Conservation (phyloP, 805 yeast genomes). For the Yarrowia alimentaria region DNA sequence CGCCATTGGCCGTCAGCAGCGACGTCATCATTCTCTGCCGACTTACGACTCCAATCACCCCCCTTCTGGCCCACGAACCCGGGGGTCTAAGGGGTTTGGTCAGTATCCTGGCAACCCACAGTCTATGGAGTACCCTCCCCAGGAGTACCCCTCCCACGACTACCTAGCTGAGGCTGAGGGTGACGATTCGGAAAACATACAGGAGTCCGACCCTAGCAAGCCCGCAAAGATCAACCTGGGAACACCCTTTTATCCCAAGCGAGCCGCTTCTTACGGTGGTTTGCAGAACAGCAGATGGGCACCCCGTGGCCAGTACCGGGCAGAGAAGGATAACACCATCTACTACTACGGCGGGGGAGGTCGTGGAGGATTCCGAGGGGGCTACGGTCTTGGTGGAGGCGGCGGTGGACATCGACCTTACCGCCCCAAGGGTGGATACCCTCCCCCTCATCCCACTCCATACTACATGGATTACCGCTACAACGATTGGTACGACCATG, state of each 20-base stretch:
- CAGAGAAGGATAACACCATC: conserved; percentile 2
- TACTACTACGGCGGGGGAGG: conserved; percentile 3
- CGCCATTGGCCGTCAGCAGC: conserved; percentile 10
- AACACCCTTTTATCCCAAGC: conserved; percentile 20
- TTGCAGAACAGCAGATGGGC: conserved; percentile 26
- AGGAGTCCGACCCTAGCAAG: not conserved
- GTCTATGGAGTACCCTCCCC: no score
- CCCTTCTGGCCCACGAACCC: conserved; percentile 6
- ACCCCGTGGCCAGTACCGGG: conserved; percentile 17
- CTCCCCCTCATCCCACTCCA: not conserved
- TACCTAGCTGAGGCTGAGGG: no score
- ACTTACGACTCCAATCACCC: not conserved
- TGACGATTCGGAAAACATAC: not conserved
- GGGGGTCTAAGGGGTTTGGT: not conserved
- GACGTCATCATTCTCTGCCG: conserved; percentile 21
- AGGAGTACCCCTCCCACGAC: no score
- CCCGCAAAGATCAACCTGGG: conserved; percentile 19
- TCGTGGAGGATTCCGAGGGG: conserved; percentile 2
- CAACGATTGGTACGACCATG: conserved; percentile 21
- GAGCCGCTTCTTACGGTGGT: conserved; percentile 3
- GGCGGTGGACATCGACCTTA: not conserved
- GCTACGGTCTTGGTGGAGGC: not conserved
- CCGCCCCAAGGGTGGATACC: conserved; percentile 1
- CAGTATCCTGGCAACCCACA: not conserved
- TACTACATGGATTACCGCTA: conserved; percentile 17